These are phyloP conservation scores for Lipomyces spencermartinsiae DNA, from an alignment of 805 yeast species.

Conservation along the genomic window DNA sequence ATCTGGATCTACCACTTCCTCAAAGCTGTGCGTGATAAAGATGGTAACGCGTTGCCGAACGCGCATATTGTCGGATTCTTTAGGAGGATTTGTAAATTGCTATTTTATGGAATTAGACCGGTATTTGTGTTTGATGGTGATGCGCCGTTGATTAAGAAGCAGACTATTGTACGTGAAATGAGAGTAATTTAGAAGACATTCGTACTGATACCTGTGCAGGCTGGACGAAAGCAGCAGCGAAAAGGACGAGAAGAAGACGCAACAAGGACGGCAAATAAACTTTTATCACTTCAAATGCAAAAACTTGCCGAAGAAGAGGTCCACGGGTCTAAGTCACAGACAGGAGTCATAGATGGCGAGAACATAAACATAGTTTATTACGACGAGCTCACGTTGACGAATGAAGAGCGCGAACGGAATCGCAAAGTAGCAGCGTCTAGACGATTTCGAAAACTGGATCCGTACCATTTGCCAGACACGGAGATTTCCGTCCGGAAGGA, in stretches of 20 bases:
- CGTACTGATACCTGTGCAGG: conserved; percentile 13
- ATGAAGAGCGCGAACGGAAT: conserved; percentile 26
- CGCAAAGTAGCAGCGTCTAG: conserved; percentile 14
- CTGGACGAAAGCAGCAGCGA: conserved; percentile 71
- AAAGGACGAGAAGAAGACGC: conserved; percentile 76
- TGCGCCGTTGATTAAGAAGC: conserved; percentile 81
- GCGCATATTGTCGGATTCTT: conserved; percentile 97
- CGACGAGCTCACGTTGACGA: conserved; percentile 29
- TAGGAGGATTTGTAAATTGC: conserved; percentile 85
- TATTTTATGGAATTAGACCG: conserved; percentile 86
- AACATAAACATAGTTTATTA: conserved; percentile 25
- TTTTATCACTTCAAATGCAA: conserved; percentile 81
- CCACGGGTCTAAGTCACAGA: conserved; percentile 21
- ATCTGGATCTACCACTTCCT: conserved; percentile 98
- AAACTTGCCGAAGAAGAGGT: conserved; percentile 52
- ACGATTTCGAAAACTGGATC: conserved; percentile 67
- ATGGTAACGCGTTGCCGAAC: conserved; percentile 75
- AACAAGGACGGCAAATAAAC: conserved; percentile 74
- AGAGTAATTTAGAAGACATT: not conserved
- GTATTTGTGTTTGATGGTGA: conserved; percentile 96
- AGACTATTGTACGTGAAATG: conserved; percentile 59
- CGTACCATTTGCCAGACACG: conserved; percentile 81
- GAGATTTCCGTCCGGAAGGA: conserved; percentile 46
- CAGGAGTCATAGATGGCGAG: conserved; percentile 8
- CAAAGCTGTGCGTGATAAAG: conserved; percentile 88